Conservation (phyloP, 129 eudicot species). For the Daucus carota region DNA sequence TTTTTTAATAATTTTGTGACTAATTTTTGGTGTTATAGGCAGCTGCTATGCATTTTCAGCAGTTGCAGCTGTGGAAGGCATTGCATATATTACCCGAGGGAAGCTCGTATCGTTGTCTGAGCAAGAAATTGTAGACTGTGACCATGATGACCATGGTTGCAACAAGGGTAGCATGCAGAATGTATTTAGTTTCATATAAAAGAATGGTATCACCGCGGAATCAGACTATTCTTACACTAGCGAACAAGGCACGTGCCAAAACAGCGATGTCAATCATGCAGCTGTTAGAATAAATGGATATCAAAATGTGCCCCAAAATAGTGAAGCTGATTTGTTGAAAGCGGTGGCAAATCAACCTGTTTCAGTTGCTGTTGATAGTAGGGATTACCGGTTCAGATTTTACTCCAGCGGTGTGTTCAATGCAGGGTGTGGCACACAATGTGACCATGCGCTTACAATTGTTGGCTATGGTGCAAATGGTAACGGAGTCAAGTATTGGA, state of each 20-base stretch:
- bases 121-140: background rate
- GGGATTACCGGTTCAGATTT: background rate
- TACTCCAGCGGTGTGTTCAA: background rate
- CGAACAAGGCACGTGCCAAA: background rate
- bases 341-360: background rate
- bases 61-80: constrained; percentile 5
- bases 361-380: background rate
- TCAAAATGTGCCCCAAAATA: constrained; percentile 1
- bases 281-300: background rate
- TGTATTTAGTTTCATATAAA: background rate
- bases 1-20: background rate
- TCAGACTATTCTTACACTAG: background rate
- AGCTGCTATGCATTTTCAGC: constrained; percentile 4
- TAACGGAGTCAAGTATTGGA: constrained; percentile 5
- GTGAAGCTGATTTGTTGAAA: constrained; percentile 6
- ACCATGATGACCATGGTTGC: background rate
- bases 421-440: background rate
- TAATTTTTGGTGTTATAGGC: background rate
- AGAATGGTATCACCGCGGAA: background rate
- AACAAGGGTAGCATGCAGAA: background rate
- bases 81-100: background rate
- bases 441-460: background rate
- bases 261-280: background rate
- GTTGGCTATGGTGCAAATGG: background rate
- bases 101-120: background rate